Conservation (phyloP, 148 eudicot genomes). For the Persicaria tinctoria region DNA sequence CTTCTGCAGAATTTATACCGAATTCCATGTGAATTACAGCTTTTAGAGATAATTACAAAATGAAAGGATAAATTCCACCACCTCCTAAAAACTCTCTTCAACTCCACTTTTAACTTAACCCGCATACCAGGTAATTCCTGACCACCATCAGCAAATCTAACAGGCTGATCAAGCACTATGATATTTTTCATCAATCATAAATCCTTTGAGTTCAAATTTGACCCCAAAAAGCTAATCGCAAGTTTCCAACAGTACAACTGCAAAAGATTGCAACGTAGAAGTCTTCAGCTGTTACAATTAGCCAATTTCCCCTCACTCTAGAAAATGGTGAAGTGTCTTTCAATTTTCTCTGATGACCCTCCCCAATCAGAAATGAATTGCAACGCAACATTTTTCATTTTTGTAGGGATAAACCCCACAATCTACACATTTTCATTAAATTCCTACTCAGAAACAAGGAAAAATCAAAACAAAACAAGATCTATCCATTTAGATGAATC, state of each 20-base stretch:
- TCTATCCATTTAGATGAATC: neutral
- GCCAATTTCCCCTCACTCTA: neutral
- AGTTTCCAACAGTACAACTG: neutral
- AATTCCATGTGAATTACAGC: neutral
- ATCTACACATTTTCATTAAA: neutral
- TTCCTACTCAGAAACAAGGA: neutral
- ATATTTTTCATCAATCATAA: neutral
- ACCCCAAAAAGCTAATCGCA: neutral
- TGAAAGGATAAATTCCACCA: neutral
- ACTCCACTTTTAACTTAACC: neutral
- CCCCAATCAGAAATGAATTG: neutral
- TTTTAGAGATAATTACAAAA: neutral
- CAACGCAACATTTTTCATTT: neutral
- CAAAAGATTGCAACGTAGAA: neutral
- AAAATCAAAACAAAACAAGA: neutral
- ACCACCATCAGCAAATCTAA: neutral
- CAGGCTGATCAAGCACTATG: too few relatives aligned
- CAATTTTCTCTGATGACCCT: neutral
- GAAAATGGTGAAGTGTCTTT: neutral
- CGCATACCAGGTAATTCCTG: neutral
- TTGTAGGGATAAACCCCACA: neutral
- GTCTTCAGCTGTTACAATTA: neutral
- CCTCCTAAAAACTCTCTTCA: neutral
- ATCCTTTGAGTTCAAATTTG: neutral
- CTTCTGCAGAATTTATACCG: slow-evolving; percentile 46